Percentiles rank a stretch among this genome's conserved stretches.
phyloP scores from a whole-genome alignment of 768 basidiomycete genomes.

The Cubamyces lactineus region DNA sequence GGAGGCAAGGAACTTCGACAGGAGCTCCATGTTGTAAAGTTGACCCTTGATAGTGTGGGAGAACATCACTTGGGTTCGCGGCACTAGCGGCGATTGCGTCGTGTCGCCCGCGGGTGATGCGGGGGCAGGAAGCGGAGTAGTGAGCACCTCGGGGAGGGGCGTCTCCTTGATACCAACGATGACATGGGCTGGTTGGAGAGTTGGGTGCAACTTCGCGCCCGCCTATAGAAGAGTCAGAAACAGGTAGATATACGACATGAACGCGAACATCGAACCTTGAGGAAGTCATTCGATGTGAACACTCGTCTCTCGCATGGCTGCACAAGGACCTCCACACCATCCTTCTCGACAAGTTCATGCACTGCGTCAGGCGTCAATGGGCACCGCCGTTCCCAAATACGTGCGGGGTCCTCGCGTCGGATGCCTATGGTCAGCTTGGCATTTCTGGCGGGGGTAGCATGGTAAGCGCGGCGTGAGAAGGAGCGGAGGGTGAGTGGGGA shows the following conservation, averaged over 20 bases:
- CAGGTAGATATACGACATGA: background rate
- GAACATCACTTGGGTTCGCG: slow-evolving; percentile 87
- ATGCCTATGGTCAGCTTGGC: slow-evolving; percentile 52
- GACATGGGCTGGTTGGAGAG: slow-evolving; percentile 69
- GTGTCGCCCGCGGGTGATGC: slow-evolving; percentile 16
- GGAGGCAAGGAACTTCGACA: slow-evolving; percentile 61
- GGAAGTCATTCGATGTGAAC: slow-evolving; percentile 65
- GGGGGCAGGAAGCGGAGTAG: slow-evolving; percentile 42
- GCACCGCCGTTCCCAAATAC: slow-evolving; percentile 87
- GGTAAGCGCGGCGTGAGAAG: slow-evolving; percentile 7
- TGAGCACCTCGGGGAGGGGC: slow-evolving; percentile 63
- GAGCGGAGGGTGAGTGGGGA: slow-evolving; percentile 16
- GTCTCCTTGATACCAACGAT: slow-evolving; percentile 91
- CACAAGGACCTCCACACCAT: slow-evolving; percentile 68
- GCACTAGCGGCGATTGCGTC: slow-evolving; percentile 28
- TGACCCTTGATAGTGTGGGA: slow-evolving; percentile 91
- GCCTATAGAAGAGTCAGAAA: slow-evolving; percentile 50
- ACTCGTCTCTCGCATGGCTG: slow-evolving; percentile 79
- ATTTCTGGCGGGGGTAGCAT: slow-evolving; percentile 8
- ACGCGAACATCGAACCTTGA: slow-evolving; percentile 48
- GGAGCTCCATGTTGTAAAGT: slow-evolving; percentile 79
- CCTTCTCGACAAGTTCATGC: slow-evolving; percentile 54
- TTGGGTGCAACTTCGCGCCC: slow-evolving; percentile 66
- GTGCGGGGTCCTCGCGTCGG: slow-evolving; percentile 73
- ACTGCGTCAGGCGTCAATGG: slow-evolving; percentile 83